Evolutionary conservation across 371 early-diverging fungal genomes (phyloP).

Genomic region (Thermomucor indicae-seudaticae): DNA sequence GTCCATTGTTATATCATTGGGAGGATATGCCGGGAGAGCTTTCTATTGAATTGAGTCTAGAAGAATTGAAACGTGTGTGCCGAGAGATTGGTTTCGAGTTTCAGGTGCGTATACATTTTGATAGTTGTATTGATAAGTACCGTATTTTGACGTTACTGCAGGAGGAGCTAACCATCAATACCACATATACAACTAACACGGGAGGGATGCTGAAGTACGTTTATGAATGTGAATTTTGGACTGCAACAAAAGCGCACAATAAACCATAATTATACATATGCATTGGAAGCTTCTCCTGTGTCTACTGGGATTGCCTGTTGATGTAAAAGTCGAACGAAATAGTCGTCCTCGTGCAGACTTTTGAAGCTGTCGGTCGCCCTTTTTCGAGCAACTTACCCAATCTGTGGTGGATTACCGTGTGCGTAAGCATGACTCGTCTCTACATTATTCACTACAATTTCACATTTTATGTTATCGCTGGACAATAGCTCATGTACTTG

Average conservation of each 20-base stretch:
- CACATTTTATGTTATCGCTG: no score
- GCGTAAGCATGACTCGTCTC: no score
- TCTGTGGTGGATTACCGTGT: no score
- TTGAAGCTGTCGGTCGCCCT: no score
- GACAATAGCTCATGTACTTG: no score
- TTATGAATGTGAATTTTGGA: conserved; percentile 68
- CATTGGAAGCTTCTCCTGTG: no score
- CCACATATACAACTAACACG: conserved; percentile 73
- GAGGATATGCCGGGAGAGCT: conserved; percentile 76
- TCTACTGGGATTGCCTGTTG: no score
- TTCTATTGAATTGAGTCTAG: conserved; percentile 83
- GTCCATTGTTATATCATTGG: conserved; percentile 92
- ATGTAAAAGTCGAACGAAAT: no score
- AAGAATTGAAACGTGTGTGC: conserved; percentile 72
- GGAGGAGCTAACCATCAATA: conserved; percentile 52
- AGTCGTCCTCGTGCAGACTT: no score
- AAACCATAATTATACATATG: background rate
- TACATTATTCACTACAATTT: no score
- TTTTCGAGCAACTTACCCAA: no score
- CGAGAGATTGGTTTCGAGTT: conserved; percentile 69
- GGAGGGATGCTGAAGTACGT: conserved; percentile 81
- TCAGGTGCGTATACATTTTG: conserved; percentile 33
- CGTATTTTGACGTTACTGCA: conserved; percentile 14
- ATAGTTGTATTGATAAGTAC: background rate
- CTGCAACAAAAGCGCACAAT: conserved; percentile 23